phyloP scores from a whole-genome alignment of 2,329 filamentous ascomycete genomes.

The Lasiodiplodia citricola region DNA sequence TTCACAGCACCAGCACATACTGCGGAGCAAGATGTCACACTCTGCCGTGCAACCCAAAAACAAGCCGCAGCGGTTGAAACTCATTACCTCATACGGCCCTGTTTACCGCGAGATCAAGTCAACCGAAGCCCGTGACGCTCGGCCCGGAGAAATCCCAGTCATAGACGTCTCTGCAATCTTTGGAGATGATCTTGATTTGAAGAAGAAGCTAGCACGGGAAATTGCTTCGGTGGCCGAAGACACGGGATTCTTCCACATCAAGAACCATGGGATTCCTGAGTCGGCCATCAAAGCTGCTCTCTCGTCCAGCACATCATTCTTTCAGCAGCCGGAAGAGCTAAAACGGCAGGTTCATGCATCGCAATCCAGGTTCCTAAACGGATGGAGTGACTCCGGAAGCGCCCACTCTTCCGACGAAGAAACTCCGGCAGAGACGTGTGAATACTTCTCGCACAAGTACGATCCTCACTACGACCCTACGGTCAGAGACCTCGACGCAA shows the following conservation, averaged over 20 bases:
- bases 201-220: conserved; percentile 44
- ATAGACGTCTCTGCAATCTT: conserved; percentile 41
- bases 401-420: conserved; percentile 42
- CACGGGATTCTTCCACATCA: conserved; percentile 29
- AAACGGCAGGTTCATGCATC: conserved; percentile 48
- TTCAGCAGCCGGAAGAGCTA: conserved; percentile 37
- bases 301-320: conserved; percentile 43
- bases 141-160: conserved; percentile 45
- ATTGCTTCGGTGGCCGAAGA: conserved; percentile 27
- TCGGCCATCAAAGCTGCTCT: conserved; percentile 36
- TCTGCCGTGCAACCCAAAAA: not conserved
- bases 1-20: not conserved
- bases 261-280: conserved; percentile 45
- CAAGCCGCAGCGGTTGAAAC: conserved; percentile 5
- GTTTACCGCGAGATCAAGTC: conserved; percentile 13
- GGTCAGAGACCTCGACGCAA: conserved; percentile 49
- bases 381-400: conserved; percentile 48
- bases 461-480: conserved; percentile 51
- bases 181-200: conserved; percentile 45
- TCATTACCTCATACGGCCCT: conserved; percentile 2
- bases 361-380: conserved; percentile 46
- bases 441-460: conserved; percentile 53
- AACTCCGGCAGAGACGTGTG: conserved; percentile 38
- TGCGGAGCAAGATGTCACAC: not conserved
- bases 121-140: conserved; percentile 5